Conservation (phyloP, 2,329 filamentous ascomycete species). For the Graphilbum sp. region DNA sequence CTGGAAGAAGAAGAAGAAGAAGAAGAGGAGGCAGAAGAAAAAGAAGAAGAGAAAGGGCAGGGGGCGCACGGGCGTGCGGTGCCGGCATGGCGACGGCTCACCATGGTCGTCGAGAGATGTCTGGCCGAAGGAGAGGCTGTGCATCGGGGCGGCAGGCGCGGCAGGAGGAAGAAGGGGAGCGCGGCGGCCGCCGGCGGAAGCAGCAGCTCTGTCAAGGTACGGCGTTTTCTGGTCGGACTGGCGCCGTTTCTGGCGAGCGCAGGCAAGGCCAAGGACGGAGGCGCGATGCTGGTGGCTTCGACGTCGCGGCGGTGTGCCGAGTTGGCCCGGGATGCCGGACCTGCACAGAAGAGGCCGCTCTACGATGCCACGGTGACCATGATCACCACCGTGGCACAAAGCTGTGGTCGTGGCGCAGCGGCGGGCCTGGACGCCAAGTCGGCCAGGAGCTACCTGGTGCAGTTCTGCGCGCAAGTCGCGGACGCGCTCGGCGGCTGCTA, state of each 20-base stretch:
- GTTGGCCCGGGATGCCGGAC: neutral
- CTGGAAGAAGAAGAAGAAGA: neutral
- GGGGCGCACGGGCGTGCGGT: too few relatives aligned
- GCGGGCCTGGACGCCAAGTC: constrained; percentile 6
- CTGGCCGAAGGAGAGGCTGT: neutral
- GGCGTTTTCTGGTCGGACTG: neutral
- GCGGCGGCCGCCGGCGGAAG: neutral
- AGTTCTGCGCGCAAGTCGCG: constrained; percentile 25
- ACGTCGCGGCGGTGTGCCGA: neutral
- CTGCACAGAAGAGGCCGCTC: constrained; percentile 7
- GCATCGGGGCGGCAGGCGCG: neutral
- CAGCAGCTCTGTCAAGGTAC: neutral
- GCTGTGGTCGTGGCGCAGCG: constrained; percentile 24
- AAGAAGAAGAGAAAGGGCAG: too few relatives aligned
- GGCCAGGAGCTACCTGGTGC: constrained; percentile 21
- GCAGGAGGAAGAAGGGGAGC: neutral
- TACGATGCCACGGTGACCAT: constrained; percentile 21
- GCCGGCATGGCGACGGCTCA: neutral
- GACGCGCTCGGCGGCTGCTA: constrained; percentile 8
- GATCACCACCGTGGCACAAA: constrained; percentile 28
- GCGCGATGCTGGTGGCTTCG: too few relatives aligned
- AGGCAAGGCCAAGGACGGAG: neutral
- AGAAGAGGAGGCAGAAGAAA: too few relatives aligned
- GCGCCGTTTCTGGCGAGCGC: neutral
- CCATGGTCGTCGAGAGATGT: neutral